Conservation (phyloP, 805 yeast species). For the Pichia occidentalis region DNA sequence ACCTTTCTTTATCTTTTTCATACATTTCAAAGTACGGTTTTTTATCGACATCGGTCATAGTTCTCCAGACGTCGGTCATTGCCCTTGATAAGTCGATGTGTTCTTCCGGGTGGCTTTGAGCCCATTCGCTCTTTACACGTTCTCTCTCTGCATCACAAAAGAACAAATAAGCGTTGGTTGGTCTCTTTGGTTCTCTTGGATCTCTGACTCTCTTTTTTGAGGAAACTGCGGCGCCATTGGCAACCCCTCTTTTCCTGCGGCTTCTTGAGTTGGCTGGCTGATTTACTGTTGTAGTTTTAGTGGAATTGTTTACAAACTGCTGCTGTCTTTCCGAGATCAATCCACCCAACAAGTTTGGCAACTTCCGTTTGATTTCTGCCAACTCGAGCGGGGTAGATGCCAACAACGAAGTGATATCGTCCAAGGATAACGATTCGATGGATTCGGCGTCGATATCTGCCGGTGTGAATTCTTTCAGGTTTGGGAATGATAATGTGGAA, state of each 20-base stretch:
- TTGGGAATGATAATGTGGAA: conserved; percentile 21
- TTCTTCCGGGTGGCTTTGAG: conserved; percentile 43
- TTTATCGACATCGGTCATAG: conserved; percentile 58
- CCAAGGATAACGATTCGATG: conserved; percentile 22
- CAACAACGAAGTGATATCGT: conserved; percentile 25
- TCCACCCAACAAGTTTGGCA: conserved; percentile 11
- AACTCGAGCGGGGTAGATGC: conserved; percentile 23
- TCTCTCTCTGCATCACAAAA: conserved; percentile 87
- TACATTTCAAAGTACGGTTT: conserved; percentile 69
- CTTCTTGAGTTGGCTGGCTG: conserved; percentile 1
- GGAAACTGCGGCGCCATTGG: conserved; percentile 17
- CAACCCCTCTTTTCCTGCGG: conserved; percentile 15
- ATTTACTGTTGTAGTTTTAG: conserved; percentile 1
- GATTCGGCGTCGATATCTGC: conserved; percentile 25
- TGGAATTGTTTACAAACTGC: conserved; percentile 2
- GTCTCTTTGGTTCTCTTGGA: conserved; percentile 82
- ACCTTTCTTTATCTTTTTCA: conserved; percentile 73
- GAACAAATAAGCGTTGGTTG: conserved; percentile 81
- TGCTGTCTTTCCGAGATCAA: conserved; percentile 11
- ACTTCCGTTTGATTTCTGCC: conserved; percentile 13
- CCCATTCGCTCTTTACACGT: conserved; percentile 51
- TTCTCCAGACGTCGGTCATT: conserved; percentile 82
- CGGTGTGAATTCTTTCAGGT: conserved; percentile 19
- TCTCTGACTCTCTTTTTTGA: conserved; percentile 46
- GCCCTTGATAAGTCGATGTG: conserved; percentile 65